Percentiles rank a stretch among this genome's conserved stretches.
phyloP scores from a whole-genome alignment of 2,329 filamentous ascomycete genomes.

The Remersonia thermophila region DNA sequence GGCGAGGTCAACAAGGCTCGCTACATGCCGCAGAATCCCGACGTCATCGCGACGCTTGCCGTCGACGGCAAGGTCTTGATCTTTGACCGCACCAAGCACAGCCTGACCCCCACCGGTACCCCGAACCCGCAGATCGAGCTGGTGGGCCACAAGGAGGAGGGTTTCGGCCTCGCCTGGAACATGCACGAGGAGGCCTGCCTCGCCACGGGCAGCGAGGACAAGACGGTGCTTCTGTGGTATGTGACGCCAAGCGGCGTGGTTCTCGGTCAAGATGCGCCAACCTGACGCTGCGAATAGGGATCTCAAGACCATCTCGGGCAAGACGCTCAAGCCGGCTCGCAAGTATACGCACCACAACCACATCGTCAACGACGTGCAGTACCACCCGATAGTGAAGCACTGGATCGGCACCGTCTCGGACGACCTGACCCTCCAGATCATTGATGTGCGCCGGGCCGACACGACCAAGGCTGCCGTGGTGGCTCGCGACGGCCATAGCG shows the following conservation, averaged over 20 bases:
- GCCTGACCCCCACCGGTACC: conserved; percentile 58
- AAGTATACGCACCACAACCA: conserved; percentile 80
- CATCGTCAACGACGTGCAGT: conserved; percentile 94
- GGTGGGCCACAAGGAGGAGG: conserved; percentile 73
- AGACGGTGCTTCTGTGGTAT: conserved; percentile 82
- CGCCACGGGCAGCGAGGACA: conserved; percentile 83
- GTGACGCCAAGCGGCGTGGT: too few relatives aligned
- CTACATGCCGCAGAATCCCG: conserved; percentile 94
- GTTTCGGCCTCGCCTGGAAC: conserved; percentile 88
- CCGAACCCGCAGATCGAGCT: conserved; percentile 77
- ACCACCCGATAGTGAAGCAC: conserved; percentile 73
- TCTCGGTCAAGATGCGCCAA: too few relatives aligned
- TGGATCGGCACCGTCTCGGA: conserved; percentile 92
- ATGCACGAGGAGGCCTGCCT: conserved; percentile 71
- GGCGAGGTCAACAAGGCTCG: conserved; percentile 97
- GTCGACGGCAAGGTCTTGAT: conserved; percentile 79
- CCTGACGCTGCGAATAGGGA: conserved; percentile 43
- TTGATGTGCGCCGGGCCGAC: conserved; percentile 65
- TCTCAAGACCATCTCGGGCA: conserved; percentile 61
- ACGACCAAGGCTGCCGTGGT: conserved; percentile 56
- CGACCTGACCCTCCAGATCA: conserved; percentile 82
- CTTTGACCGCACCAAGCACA: conserved; percentile 93
- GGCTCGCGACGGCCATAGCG: conserved; percentile 63
- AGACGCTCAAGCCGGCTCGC: conserved; percentile 55
- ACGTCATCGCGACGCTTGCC: conserved; percentile 89